Conservation (phyloP, 208 protist species). For the Endotrypanum monterogeii region DNA sequence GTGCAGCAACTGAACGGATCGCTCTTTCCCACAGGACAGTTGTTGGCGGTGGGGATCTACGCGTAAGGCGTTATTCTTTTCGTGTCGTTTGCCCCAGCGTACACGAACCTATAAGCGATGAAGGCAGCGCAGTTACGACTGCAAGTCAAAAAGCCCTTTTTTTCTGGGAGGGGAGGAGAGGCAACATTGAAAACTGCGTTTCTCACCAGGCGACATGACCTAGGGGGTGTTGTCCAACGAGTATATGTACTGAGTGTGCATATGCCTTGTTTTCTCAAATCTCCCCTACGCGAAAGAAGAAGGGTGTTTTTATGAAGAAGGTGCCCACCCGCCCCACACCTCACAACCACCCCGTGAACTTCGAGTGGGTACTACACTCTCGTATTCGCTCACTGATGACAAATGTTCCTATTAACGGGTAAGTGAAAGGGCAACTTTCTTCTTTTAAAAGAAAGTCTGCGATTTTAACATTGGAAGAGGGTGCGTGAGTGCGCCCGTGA, state of each 20-base stretch:
- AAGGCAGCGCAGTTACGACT: not conserved
- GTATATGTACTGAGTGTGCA: not conserved
- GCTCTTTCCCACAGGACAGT: constrained; percentile 74
- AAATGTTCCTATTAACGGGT: not conserved
- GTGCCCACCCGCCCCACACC: too few relatives aligned
- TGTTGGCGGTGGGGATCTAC: constrained; percentile 70
- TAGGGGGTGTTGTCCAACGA: not conserved
- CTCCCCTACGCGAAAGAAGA: too few relatives aligned
- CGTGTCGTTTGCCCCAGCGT: not conserved
- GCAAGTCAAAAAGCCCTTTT: not conserved
- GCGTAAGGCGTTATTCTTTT: constrained; percentile 28
- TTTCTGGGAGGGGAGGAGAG: too few relatives aligned
- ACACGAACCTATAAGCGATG: not conserved
- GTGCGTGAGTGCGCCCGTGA: not conserved
- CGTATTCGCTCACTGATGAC: not conserved
- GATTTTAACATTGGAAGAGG: not conserved
- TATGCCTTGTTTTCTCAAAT: not conserved
- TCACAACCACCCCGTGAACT: too few relatives aligned
- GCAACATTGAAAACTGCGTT: not conserved
- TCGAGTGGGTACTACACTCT: too few relatives aligned
- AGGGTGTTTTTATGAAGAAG: too few relatives aligned
- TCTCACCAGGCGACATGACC: not conserved
- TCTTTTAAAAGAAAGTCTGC: not conserved
- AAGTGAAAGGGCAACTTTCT: not conserved
- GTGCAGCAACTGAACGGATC: constrained; percentile 79